phyloP scores from a whole-genome alignment of 805 yeast genomes.

The Spathaspora gorwiae region DNA sequence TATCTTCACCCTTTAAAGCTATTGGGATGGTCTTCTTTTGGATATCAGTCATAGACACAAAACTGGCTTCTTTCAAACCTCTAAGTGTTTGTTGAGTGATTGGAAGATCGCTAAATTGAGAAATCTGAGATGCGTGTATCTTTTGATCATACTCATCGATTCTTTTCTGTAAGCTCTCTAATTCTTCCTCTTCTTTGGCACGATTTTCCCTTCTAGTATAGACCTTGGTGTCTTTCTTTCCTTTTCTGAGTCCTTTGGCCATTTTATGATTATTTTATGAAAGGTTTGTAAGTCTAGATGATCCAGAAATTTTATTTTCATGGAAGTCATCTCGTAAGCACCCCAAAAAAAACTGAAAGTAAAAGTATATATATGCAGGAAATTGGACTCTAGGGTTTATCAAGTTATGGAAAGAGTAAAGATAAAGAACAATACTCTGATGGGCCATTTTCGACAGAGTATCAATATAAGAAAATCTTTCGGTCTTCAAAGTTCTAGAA shows the following conservation, averaged over 20 bases:
- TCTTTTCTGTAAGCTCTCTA: conserved; percentile 43
- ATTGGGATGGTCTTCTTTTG: conserved; percentile 75
- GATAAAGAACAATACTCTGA: no score
- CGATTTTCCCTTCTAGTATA: conserved; percentile 18
- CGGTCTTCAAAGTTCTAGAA: no score
- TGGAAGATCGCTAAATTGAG: conserved; percentile 76
- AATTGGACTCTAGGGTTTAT: no score
- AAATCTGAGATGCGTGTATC: conserved; percentile 16
- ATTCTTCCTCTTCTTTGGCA: conserved; percentile 28
- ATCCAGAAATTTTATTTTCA: no score
- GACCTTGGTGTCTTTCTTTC: conserved; percentile 13
- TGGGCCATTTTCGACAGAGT: no score
- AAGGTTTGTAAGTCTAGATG: no score
- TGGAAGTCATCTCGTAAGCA: no score
- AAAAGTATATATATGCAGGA: no score
- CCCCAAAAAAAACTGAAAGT: no score
- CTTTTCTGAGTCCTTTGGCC: conserved; percentile 15
- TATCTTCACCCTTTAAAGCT: conserved; percentile 71
- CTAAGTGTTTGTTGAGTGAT: conserved; percentile 56
- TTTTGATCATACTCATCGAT: conserved; percentile 53
- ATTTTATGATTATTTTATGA: conserved; percentile 3
- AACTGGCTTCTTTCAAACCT: conserved; percentile 79
- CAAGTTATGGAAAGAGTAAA: no score
- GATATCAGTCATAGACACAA: conserved; percentile 76
- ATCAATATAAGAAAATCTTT: no score